Base-by-base conservation (phyloP, 1,139 yeast species). In the Protomyces gravidus region DNA sequence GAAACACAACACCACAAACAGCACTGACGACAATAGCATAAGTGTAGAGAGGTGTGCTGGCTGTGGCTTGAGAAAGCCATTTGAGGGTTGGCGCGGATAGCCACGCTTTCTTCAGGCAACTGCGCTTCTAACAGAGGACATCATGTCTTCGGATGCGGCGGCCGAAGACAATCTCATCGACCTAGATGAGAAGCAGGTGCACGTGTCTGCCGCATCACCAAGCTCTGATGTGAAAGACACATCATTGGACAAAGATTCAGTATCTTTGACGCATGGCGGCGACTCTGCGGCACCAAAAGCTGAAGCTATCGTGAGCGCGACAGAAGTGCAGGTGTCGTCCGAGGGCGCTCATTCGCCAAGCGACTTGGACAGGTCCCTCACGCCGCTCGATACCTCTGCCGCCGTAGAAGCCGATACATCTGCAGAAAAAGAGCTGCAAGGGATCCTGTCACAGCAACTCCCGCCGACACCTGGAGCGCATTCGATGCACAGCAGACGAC, bases 321-420 rank as follows among this genome's bases (percentile, higher is more conserved):
- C 58, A 7, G 58, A 53, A 27, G n/a, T 53, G 21, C 33, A 40
- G 9, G 39, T 53, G 19, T 46, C 36, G 23, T 45, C 51, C 19
- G 50, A 45, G n/a, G 58, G 58, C 19, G 39, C 46, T 3, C 58
- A 53, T 19, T 45, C 58, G 36, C 58, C 51, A 15, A 46, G 51
- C 17, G 58, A 53, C 15, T 36, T 53, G 25, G 27, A 36, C 5
- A 13, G 46, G 13, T 45, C 47, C 13, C 13, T 46, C 51, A 46
- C 48, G 39, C 51, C 47, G 30, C 23, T 23, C n/a, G 58, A 53
- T 6, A 26, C 33, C 1, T 26, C 13, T 5, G 45, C 33, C 19
- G 50, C 57, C 15, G 21, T 17, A n/a, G 51, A 50, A 3, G 17
- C 21, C 7, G 42, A 36, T 15, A 17, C 42, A 15, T 36, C 42